phyloP scores from a whole-genome alignment of 768 basidiomycete genomes.

The Podaxis sp. region DNA sequence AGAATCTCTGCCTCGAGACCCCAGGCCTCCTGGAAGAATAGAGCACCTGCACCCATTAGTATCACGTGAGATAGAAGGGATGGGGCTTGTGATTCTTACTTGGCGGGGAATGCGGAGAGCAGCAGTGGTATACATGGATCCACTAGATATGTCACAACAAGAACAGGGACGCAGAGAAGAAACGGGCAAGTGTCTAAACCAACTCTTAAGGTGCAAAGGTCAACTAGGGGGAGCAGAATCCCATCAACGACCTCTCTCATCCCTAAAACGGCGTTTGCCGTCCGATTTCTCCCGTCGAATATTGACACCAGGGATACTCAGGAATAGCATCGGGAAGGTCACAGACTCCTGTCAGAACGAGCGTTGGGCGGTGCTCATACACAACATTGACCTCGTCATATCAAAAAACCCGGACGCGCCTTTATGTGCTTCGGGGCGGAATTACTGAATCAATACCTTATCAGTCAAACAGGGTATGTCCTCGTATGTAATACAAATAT shows the following conservation, averaged over 20 bases:
- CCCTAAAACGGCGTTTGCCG: slow-evolving; percentile 24
- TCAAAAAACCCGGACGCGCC: too few relatives aligned
- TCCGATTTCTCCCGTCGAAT: slow-evolving; percentile 23
- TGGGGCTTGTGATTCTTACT: slow-evolving; percentile 13
- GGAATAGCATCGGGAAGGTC: not conserved
- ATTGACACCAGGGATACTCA: not conserved
- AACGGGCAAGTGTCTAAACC: not conserved
- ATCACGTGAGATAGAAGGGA: slow-evolving; percentile 32
- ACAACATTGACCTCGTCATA: too few relatives aligned
- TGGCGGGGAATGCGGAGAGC: slow-evolving; percentile 14
- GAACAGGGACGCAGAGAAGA: not conserved
- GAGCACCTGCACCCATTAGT: slow-evolving; percentile 24
- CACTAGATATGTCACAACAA: not conserved
- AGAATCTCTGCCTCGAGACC: slow-evolving; percentile 26
- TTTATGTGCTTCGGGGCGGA: too few relatives aligned
- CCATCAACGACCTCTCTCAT: slow-evolving; percentile 7
- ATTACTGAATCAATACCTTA: too few relatives aligned
- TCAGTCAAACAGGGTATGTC: too few relatives aligned
- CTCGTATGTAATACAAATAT: too few relatives aligned
- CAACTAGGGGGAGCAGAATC: not conserved
- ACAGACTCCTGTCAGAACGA: too few relatives aligned
- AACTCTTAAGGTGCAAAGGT: not conserved
- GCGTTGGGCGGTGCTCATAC: too few relatives aligned
- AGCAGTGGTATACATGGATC: slow-evolving; percentile 9
- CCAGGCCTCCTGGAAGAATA: slow-evolving; percentile 18